phyloP scores from a whole-genome alignment of 2,329 filamentous ascomycete species.

The Xylaria sp. region DNA sequence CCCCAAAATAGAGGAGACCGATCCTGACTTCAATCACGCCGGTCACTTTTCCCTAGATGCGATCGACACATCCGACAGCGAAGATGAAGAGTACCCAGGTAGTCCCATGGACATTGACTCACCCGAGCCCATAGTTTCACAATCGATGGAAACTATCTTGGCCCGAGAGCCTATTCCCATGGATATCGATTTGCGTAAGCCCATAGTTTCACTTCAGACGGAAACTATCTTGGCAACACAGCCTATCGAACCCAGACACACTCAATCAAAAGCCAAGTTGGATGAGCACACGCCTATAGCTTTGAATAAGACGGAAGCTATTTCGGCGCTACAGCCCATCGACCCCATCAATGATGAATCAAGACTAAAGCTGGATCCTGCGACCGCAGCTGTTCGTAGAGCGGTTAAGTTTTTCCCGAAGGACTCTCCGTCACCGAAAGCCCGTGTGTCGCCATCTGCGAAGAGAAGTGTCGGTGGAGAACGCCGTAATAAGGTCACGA shows the following conservation, averaged over 20 bases:
- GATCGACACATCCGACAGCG: constrained; percentile 22
- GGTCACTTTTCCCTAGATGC: constrained; percentile 34
- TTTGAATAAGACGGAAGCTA: constrained; percentile 24
- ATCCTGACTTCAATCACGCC: constrained; percentile 29
- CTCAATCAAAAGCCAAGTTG: constrained; percentile 2
- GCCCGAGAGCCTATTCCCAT: constrained; percentile 9
- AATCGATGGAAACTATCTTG: constrained; percentile 18
- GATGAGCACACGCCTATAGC: constrained; percentile 17
- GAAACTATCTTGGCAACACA: constrained; percentile 19
- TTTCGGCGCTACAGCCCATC: constrained; percentile 6
- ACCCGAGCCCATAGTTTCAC: constrained; percentile 9
- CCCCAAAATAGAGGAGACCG: neutral
- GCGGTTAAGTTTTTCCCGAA: constrained; percentile 29
- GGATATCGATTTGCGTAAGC: constrained; percentile 18
- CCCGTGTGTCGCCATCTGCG: neutral
- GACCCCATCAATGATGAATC: constrained; percentile 4
- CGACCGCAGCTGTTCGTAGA: constrained; percentile 27
- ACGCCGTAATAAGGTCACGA: constrained; percentile 13
- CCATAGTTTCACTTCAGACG: constrained; percentile 11
- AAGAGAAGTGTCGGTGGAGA: constrained; percentile 6
- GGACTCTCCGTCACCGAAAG: neutral
- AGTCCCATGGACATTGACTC: constrained; percentile 32
- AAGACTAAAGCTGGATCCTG: neutral
- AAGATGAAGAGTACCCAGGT: constrained; percentile 24
- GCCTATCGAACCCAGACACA: constrained; percentile 10